Percentiles rank a stretch among this genome's conserved stretches.
These are phyloP conservation scores for Toxoplasma gondii DNA, from an alignment of 169 alveolate species.

Conservation along the genomic window DNA sequence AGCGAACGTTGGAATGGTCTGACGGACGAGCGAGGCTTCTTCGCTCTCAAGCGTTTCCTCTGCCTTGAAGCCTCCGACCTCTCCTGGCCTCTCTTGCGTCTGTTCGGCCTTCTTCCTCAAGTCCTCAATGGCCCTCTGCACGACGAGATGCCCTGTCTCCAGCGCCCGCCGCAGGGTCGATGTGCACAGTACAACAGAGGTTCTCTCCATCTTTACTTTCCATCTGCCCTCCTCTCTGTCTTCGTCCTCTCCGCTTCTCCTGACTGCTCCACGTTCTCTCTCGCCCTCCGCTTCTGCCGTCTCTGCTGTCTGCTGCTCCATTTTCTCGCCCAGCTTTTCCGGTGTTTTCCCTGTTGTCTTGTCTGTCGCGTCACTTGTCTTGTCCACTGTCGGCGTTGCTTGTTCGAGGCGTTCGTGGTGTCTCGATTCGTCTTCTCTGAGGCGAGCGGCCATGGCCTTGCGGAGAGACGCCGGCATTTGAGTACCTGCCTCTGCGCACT, in stretches of 20 bases:
- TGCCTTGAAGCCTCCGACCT: background rate
- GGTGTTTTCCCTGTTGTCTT: too few relatives aligned
- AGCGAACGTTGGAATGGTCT: background rate
- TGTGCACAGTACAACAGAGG: background rate
- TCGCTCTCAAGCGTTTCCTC: background rate
- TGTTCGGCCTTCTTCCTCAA: background rate
- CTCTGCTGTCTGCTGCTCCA: background rate
- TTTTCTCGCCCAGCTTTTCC: too few relatives aligned
- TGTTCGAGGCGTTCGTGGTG: background rate
- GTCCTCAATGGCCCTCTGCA: background rate
- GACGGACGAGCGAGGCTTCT: background rate
- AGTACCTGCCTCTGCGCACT: background rate
- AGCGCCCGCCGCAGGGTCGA: conserved; percentile 27
- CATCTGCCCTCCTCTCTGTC: background rate
- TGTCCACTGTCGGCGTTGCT: background rate
- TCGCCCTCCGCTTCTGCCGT: background rate
- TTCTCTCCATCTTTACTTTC: background rate
- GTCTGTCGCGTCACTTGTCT: background rate
- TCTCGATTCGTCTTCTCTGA: background rate
- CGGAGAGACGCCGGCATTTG: conserved; percentile 13
- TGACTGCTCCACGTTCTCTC: too few relatives aligned
- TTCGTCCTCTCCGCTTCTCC: background rate
- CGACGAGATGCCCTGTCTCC: conserved; percentile 32
- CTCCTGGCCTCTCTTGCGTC: background rate
- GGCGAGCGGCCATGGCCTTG: background rate